Evolutionary conservation across 148 eudicot genomes (phyloP).

Genomic region (Camellia granthamiana): DNA sequence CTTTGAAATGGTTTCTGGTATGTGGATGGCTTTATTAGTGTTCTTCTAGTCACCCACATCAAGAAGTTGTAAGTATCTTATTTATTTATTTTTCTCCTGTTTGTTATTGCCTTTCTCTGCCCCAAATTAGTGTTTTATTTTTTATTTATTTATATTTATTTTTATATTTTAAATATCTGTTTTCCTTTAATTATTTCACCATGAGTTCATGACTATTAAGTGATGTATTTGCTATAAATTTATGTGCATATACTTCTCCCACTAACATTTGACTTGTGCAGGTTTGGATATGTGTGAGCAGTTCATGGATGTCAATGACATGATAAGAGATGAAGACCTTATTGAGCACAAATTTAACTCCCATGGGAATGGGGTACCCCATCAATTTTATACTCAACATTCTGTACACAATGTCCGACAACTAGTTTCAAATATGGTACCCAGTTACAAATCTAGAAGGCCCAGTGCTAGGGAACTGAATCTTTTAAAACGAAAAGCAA

Average conservation of each 20-base stretch:
- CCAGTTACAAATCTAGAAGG: no score
- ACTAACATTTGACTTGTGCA: conserved; percentile 18
- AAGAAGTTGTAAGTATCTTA: background rate
- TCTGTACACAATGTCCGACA: no score
- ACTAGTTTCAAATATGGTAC: no score
- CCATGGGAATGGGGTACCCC: no score
- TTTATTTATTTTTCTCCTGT: background rate
- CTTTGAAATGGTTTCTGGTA: background rate
- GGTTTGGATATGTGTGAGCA: conserved; percentile 90
- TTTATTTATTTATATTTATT: background rate
- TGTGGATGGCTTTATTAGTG: background rate
- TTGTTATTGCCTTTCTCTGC: background rate
- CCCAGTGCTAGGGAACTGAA: conserved; percentile 27
- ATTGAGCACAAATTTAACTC: no score
- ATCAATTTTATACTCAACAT: no score
- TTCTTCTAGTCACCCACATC: background rate
- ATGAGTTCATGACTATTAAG: background rate
- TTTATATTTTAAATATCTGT: background rate
- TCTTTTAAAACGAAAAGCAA: conserved; percentile 86
- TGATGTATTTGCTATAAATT: background rate
- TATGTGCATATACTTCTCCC: background rate
- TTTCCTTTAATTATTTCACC: background rate
- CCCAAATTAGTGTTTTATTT: background rate
- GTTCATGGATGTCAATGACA: conserved; percentile 97
- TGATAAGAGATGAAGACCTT: conserved; percentile 73